Conservation (phyloP, 2,329 filamentous ascomycete genomes). For the Albophoma yamanashiensis region DNA sequence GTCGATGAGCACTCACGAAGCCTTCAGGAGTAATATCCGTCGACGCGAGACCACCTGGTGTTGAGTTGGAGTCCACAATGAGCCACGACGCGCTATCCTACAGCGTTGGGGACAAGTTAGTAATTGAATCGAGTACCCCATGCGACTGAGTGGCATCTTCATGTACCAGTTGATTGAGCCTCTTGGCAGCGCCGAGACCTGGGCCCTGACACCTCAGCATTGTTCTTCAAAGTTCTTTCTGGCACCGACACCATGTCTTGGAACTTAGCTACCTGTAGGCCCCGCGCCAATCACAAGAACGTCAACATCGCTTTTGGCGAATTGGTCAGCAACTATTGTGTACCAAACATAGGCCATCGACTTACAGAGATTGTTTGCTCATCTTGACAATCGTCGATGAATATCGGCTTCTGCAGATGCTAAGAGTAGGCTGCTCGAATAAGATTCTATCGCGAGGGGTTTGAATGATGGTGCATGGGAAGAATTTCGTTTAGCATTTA, state of each 20-base stretch:
- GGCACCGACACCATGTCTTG: neutral
- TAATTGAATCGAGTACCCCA: neutral
- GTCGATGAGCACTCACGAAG: constrained; percentile 62
- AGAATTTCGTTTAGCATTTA: too few species aligned
- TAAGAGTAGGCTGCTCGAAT: too few species aligned
- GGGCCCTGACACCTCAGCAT: constrained; percentile 35
- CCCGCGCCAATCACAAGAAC: neutral
- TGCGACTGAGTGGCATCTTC: constrained; percentile 13
- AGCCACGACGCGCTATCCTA: constrained; percentile 91
- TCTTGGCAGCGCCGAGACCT: constrained; percentile 94
- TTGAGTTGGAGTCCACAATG: constrained; percentile 87
- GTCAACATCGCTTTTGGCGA: neutral
- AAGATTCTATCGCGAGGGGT: too few species aligned
- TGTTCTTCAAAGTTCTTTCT: neutral
- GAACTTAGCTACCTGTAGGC: neutral
- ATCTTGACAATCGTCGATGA: neutral
- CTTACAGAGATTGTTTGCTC: neutral
- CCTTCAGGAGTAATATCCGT: constrained; percentile 93
- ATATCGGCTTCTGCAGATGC: too few species aligned
- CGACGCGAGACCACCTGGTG: constrained; percentile 87
- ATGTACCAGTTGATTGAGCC: constrained; percentile 87
- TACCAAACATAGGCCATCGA: neutral
- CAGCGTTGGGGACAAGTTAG: neutral
- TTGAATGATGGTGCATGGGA: too few species aligned
- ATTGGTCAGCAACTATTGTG: neutral